Percentiles rank a stretch among this genome's conserved stretches.
These are phyloP conservation scores for Coriolopsis trogii DNA, from an alignment of 1,284 basidiomycete genomes.

Conservation along the genomic window DNA sequence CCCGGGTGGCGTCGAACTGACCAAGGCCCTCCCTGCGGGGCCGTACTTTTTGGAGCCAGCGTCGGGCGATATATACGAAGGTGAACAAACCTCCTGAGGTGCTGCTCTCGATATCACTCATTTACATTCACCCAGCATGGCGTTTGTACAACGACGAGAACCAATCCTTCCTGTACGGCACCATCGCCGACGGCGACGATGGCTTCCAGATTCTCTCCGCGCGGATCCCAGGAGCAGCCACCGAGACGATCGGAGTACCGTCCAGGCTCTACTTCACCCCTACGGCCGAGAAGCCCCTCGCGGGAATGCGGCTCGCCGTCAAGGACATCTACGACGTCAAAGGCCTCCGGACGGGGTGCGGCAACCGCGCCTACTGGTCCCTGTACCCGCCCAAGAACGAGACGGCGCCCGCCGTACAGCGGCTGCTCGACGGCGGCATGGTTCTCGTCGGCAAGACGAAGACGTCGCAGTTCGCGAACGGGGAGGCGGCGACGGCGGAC, in stretches of 20 bases:
- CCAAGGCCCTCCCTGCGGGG: constrained; percentile 25
- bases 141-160: constrained; percentile 35
- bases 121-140: too few species aligned
- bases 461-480: constrained; percentile 60
- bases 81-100: too few species aligned
- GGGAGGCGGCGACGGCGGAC: constrained; percentile 52
- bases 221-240: constrained; percentile 31
- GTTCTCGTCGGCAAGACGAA: constrained; percentile 55
- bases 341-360: constrained; percentile 35
- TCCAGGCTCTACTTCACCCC: constrained; percentile 36
- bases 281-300: constrained; percentile 32
- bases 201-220: constrained; percentile 31
- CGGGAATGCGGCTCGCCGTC: constrained; percentile 34
- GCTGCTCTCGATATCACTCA: too few species aligned
- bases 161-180: constrained; percentile 35
- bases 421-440: constrained; percentile 50
- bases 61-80: constrained; percentile 32
- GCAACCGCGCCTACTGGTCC: constrained; percentile 35
- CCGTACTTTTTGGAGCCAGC: constrained; percentile 33
- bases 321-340: constrained; percentile 38
- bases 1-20: constrained; percentile 14
- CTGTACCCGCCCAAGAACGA: constrained; percentile 35
- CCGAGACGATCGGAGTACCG: constrained; percentile 34
- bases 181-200: constrained; percentile 28
- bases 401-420: constrained; percentile 48